Conservation (phyloP, 306 rosid species). For the Malus orientalis region DNA sequence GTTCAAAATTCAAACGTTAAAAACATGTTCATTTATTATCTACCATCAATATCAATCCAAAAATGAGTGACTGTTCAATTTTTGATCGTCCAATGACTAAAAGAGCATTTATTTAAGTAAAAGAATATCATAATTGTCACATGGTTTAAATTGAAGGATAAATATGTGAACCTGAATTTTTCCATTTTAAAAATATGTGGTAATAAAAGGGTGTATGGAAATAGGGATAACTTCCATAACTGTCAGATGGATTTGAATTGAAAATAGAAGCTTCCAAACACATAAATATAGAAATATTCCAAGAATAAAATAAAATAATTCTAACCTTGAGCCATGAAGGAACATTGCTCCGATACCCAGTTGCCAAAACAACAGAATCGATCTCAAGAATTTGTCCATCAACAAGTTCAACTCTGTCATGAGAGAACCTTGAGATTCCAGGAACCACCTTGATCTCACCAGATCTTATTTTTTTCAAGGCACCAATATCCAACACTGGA, state of each 20-base stretch:
- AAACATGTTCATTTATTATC: background rate
- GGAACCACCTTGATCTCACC: slow-evolving; percentile 77
- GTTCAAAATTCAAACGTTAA: too few relatives aligned
- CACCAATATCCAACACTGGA: slow-evolving; percentile 83
- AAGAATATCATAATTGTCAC: too few relatives aligned
- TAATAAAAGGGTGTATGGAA: background rate
- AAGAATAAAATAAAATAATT: background rate
- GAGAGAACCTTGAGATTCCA: slow-evolving; percentile 59
- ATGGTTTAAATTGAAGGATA: too few relatives aligned
- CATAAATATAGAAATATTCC: background rate
- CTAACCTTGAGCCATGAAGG: slow-evolving; percentile 96
- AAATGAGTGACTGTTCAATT: background rate
- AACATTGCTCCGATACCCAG: slow-evolving; percentile 92
- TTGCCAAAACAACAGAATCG: slow-evolving; percentile 87
- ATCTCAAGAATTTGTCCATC: slow-evolving; percentile 50
- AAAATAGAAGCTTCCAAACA: slow-evolving; percentile 13
- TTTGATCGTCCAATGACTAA: background rate
- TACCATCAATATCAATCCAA: too few relatives aligned
- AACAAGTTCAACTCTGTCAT: slow-evolving; percentile 57
- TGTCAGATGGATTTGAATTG: slow-evolving; percentile 27
- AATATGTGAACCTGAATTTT: background rate
- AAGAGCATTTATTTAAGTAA: too few relatives aligned
- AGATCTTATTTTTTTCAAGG: slow-evolving; percentile 61
- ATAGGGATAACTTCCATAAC: slow-evolving; percentile 27
- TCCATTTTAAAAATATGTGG: background rate